Conservation (phyloP, 257 asterid species). For the Solanum sparsipilum region DNA sequence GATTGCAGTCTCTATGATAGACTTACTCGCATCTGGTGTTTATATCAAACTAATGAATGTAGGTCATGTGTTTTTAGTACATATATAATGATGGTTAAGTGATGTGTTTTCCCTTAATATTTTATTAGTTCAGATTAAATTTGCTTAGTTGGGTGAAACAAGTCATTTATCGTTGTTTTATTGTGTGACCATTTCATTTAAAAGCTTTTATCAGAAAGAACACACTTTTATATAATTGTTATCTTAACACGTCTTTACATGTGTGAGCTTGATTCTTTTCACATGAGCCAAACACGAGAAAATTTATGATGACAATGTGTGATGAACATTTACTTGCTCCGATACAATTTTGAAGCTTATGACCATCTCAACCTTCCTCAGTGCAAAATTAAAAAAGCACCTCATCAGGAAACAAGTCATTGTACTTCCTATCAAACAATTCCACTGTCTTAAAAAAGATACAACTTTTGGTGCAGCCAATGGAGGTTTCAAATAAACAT, state of each 20-base stretch:
- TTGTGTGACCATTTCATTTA: neutral
- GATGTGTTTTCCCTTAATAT: neutral
- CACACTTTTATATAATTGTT: neutral
- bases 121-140: neutral
- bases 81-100: neutral
- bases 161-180: neutral
- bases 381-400: neutral
- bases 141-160: neutral
- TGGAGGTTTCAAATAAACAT: neutral
- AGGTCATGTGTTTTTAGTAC: neutral
- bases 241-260: neutral
- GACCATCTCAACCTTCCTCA: neutral
- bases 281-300: neutral
- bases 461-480: neutral
- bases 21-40: neutral
- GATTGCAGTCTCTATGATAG: neutral
- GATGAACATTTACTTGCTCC: neutral
- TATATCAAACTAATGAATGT: neutral
- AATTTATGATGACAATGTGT: neutral
- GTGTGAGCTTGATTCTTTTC: neutral
- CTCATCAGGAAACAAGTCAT: neutral
- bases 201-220: neutral
- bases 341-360: neutral
- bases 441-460: neutral
- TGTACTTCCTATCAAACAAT: neutral